Base-by-base conservation (phyloP, 306 rosid genomes). In the Cucurbita moschata region DNA sequence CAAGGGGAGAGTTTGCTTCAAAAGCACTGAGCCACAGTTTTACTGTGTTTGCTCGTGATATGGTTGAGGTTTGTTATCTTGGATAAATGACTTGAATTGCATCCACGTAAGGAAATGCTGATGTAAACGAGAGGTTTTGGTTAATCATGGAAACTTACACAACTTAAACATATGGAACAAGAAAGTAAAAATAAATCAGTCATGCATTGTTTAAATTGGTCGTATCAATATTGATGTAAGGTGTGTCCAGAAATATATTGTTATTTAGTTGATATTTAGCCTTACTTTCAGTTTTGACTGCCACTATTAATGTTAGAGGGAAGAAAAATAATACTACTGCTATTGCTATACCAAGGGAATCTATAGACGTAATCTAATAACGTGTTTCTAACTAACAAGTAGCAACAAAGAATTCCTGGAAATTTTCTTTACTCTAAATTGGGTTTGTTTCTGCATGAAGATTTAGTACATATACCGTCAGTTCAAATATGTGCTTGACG, bases 1-100 rank as follows among this genome's bases (percentile, higher is more conserved):
- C 97, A 58, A 94, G 98, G 80, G 98, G 95, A 59, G 90, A 84
- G 78, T 82, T 87, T 82, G 98, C 98, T 70, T 79, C 87, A 57
- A 89, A 94, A 80, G 97, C 99, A 49, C 83, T 94, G 74, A 77
- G 86, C 88, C 99, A 91, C 81, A 94, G 97, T 82, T 94, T 85
- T 84, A 84, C 88, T 42, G 99, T 89, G 73, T 71, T 85, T 81
- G 96, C 96, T 40, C 85, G 87, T 62, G 92, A 91, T 83, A 91
- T 94, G 91, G 91, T 85, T 56, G 97, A 94, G 97, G 99, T 94
- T 58, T 73, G 92, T 80, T 49, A 65, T 72, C 65, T 66, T 78
- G 54, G 72, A 50, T 75, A 8, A 38, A 46, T 52, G 21, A 23
- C 46, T 38, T 49, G 54, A 63, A 42, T 64, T 63, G 53, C 21